phyloP scores from a whole-genome alignment of 192 early-diverging fungal genomes.

The Linnemannia exigua region DNA sequence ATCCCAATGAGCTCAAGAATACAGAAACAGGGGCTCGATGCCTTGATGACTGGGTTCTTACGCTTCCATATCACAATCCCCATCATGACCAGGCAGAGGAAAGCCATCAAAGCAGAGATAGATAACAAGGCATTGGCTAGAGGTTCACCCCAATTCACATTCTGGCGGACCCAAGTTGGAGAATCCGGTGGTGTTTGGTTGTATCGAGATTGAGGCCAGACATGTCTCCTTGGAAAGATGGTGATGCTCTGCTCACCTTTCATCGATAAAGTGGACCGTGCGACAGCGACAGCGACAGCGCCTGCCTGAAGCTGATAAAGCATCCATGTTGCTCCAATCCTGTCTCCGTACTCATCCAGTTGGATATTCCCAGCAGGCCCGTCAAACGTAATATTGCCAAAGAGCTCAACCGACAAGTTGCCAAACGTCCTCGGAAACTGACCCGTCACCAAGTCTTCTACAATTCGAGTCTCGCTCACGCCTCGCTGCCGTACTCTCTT shows the following conservation, averaged over 20 bases:
- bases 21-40: slow-evolving; percentile 22
- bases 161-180: slow-evolving; percentile 9
- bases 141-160: slow-evolving; percentile 9
- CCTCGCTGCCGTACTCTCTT: background rate
- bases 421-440: slow-evolving; percentile 9
- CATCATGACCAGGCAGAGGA: slow-evolving; percentile 1
- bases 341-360: background rate
- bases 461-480: background rate
- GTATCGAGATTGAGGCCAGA: background rate
- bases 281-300: background rate
- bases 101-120: background rate
- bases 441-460: background rate
- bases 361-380: slow-evolving; percentile 2
- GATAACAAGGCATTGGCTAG: background rate
- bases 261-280: background rate
- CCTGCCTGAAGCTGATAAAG: slow-evolving; percentile 9
- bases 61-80: slow-evolving; percentile 12
- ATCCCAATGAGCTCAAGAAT: slow-evolving; percentile 14
- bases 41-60: slow-evolving; percentile 17
- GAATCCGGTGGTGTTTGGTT: background rate
- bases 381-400: slow-evolving; percentile 1
- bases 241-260: background rate
- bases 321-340: background rate
- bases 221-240: background rate
- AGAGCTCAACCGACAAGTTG: slow-evolving; percentile 2